Percentiles rank a stretch among this genome's conserved stretches.
These are phyloP conservation scores for Suaeda aralocaspica DNA, from an alignment of 148 eudicot genomes.

Conservation along the genomic window DNA sequence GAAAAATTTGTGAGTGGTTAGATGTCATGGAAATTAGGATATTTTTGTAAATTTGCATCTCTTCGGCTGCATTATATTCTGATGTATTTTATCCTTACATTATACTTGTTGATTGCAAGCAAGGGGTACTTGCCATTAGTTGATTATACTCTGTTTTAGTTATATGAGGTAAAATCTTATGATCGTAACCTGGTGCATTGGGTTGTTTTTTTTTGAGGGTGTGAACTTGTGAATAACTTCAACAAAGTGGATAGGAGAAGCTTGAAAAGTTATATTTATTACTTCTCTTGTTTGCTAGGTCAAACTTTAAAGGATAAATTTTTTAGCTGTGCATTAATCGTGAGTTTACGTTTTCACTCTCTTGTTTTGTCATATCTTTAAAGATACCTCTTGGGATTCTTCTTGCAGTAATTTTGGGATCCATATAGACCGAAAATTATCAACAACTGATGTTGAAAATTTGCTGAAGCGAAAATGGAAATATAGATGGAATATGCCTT, in stretches of 20 bases:
- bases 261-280: not conserved
- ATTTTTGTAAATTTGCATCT: too few species aligned
- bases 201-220: too few species aligned
- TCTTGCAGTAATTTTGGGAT: conserved; percentile 56
- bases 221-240: too few species aligned
- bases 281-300: not conserved
- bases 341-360: not conserved
- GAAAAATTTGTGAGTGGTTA: too few species aligned
- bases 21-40: too few species aligned
- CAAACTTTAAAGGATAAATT: not conserved
- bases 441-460: conserved; percentile 44
- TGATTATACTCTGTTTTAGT: too few species aligned
- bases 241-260: not conserved
- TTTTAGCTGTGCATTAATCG: too few species aligned
- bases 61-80: too few species aligned
- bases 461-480: conserved; percentile 57
- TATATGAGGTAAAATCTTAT: too few species aligned
- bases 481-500: conserved; percentile 72
- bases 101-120: not conserved
- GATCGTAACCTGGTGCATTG: too few species aligned
- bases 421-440: conserved; percentile 53
- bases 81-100: too few species aligned
- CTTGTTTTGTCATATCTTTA: conserved; percentile 4
- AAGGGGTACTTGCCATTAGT: not conserved
- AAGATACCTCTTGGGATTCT: not conserved